Conservation (phyloP, 2,329 filamentous ascomycete genomes). For the Neospermospora avenae region DNA sequence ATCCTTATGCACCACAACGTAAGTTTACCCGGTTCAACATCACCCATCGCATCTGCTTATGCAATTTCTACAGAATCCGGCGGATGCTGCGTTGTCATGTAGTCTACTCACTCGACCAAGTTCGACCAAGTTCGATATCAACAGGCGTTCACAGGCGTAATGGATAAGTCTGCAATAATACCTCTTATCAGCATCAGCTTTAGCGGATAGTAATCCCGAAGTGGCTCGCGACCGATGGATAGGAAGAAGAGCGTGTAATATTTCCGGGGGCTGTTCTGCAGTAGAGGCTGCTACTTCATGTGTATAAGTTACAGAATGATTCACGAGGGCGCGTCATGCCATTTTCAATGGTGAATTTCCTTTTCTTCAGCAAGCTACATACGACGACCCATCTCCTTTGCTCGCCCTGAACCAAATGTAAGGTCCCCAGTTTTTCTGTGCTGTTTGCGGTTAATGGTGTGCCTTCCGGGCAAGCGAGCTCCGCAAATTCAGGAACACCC, state of each 20-base stretch:
- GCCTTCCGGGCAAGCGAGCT: background rate
- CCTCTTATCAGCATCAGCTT: constrained; percentile 9
- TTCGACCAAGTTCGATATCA: no score
- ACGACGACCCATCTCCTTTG: background rate
- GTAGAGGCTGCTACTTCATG: constrained; percentile 15
- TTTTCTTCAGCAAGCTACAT: background rate
- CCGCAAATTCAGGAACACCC: constrained; percentile 2
- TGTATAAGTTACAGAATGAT: constrained; percentile 17
- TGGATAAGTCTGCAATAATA: constrained; percentile 22
- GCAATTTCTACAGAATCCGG: constrained; percentile 9
- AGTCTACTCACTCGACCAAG: constrained; percentile 12
- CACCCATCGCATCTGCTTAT: background rate
- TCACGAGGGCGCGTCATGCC: constrained; percentile 9
- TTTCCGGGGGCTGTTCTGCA: constrained; percentile 15
- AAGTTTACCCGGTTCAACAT: background rate
- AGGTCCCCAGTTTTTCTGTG: constrained; percentile 1
- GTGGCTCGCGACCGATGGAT: constrained; percentile 8
- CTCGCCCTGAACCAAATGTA: background rate
- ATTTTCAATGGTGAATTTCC: constrained; percentile 1
- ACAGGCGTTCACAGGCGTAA: constrained; percentile 24
- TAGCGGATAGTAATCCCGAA: constrained; percentile 8
- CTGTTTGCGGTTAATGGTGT: background rate
- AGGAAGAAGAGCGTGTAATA: constrained; percentile 25
- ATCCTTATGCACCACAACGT: constrained; percentile 93
- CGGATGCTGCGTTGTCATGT: constrained; percentile 95